A percentile compares a stretch with the other conserved stretches of the same genome.
phyloP scores from a whole-genome alignment of 441 rosid genomes.

The Erodium moschatum region DNA sequence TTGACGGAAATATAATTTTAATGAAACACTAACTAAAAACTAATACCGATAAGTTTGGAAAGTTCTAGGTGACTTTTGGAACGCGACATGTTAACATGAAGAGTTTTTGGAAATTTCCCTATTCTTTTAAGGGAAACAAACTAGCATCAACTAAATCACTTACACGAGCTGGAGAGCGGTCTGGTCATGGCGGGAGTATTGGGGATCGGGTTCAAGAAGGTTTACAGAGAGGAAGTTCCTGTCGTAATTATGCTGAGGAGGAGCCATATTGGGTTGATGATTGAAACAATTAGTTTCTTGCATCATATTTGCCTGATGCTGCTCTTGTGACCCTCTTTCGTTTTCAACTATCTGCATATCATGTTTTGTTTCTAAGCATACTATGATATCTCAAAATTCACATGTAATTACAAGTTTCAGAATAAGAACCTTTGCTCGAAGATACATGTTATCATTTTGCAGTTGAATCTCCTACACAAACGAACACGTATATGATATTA shows the following conservation, averaged over 20 bases:
- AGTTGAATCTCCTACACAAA: constrained; percentile 61
- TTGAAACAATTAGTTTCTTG: constrained; percentile 21
- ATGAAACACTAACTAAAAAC: too few relatives aligned
- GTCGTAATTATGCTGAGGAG: constrained; percentile 35
- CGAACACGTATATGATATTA: too few relatives aligned
- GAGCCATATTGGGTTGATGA: constrained; percentile 13
- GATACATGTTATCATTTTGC: constrained; percentile 70
- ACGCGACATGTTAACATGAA: too few relatives aligned
- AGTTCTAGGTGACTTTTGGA: too few relatives aligned
- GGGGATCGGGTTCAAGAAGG: constrained; percentile 53
- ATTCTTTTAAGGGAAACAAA: too few relatives aligned
- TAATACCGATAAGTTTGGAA: too few relatives aligned
- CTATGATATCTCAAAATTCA: too few relatives aligned
- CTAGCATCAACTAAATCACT: constrained; percentile 6
- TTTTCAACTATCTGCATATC: constrained; percentile 58
- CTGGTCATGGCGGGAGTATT: constrained; percentile 47
- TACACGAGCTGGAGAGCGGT: constrained; percentile 76
- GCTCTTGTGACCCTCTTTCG: constrained; percentile 35
- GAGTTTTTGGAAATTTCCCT: too few relatives aligned
- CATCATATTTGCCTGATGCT: constrained; percentile 36
- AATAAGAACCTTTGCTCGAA: constrained; percentile 49
- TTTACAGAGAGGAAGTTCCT: constrained; percentile 52
- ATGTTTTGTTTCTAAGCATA: too few relatives aligned
- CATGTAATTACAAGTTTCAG: too few relatives aligned
- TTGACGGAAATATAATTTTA: too few relatives aligned